These are phyloP conservation scores for Rhizoctonia solani DNA, from an alignment of 1,284 basidiomycete species.

Conservation along the genomic window DNA sequence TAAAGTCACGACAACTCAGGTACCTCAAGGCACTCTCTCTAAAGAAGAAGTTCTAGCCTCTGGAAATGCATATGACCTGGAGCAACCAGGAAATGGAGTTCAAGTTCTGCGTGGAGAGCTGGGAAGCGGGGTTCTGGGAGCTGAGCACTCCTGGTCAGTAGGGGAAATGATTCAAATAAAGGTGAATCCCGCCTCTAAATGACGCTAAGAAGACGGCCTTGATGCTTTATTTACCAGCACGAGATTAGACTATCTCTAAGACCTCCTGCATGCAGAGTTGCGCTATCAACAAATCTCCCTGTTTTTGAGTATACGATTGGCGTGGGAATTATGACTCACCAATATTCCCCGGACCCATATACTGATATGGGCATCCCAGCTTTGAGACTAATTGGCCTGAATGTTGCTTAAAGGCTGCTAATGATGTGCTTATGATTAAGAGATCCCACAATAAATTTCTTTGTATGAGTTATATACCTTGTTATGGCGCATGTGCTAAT, in stretches of 20 bases:
- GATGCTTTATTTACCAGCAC: neutral
- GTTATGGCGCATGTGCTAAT: no score
- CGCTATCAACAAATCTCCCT: neutral
- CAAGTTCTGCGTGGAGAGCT: conserved; percentile 1
- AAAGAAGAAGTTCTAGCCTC: neutral
- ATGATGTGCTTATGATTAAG: no score
- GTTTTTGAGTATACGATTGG: neutral
- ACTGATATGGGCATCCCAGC: neutral
- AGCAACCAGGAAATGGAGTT: neutral
- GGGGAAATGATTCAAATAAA: neutral
- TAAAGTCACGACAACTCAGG: neutral
- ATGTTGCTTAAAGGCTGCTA: no score
- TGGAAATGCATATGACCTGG: neutral
- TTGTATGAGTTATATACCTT: no score
- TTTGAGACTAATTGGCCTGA: neutral
- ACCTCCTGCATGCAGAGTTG: neutral
- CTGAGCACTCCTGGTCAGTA: neutral
- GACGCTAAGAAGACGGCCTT: neutral
- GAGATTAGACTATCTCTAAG: neutral
- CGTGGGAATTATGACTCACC: neutral
- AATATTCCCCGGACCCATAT: neutral
- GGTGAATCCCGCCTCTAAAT: neutral
- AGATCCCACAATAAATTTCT: no score
- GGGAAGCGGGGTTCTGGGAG: neutral
- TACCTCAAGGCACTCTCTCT: neutral